These are phyloP conservation scores for Colletotrichum sidae DNA, from an alignment of 2,329 filamentous ascomycete genomes.

Conservation along the genomic window DNA sequence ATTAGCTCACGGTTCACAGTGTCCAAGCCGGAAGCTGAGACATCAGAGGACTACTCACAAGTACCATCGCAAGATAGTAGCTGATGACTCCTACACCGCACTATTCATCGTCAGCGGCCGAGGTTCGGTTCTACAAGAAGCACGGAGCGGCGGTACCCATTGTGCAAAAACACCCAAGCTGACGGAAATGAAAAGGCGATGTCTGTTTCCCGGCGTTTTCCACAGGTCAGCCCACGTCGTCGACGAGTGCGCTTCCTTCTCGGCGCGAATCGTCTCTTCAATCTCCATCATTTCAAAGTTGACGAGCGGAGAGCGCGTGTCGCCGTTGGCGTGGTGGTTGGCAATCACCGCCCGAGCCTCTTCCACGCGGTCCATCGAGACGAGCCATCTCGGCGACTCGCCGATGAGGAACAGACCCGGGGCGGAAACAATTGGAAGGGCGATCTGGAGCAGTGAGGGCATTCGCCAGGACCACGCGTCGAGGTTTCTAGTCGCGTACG, in stretches of 20 bases:
- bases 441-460: conserved; percentile 55
- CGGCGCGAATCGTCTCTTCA: conserved; percentile 36
- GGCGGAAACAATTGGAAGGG: conserved; percentile 51
- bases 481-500: conserved; percentile 29
- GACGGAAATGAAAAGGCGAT: conserved; percentile 44
- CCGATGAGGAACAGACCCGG: conserved; percentile 42
- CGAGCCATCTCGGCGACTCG: conserved; percentile 42
- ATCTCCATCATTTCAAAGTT: conserved; percentile 42
- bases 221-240: conserved; percentile 23
- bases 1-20: conserved; percentile 54
- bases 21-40: conserved; percentile 34
- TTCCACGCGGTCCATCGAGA: conserved; percentile 43
- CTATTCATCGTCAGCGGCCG: too few species aligned
- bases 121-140: too few species aligned
- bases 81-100: conserved; percentile 69
- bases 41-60: background rate
- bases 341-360: conserved; percentile 43
- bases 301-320: conserved; percentile 36
- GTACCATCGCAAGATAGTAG: background rate
- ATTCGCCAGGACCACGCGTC: conserved; percentile 24
- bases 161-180: conserved; percentile 45
- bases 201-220: conserved; percentile 43
- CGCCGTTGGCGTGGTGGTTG: conserved; percentile 43
- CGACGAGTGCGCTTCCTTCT: conserved; percentile 28
- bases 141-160: conserved; percentile 34